Base-by-base conservation (phyloP, 139 green algal species). In the Microglena sp. region DNA sequence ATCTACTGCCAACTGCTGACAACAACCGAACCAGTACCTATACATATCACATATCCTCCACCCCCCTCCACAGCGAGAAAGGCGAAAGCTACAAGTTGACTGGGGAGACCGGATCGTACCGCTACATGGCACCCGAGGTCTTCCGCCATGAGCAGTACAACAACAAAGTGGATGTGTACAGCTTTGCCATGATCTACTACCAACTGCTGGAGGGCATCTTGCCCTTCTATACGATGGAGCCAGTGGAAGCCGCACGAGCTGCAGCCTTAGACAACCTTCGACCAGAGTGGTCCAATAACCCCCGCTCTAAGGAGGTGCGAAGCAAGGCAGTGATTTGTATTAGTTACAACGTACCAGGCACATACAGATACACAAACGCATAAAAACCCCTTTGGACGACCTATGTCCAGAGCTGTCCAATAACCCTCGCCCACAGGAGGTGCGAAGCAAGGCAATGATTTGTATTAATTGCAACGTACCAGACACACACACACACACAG, bases 111-210 rank as follows among this genome's bases (percentile, higher is more conserved):
- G 26, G 11, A n/a, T 59, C 21, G 50, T 59, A 59, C 50, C 30
- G 3, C 65, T 90, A 83, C 79, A 88, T 90, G 84, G 79, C 84
- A 1, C 84, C 84, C 0, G 84, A 90, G 72, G 79, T 87, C 33
- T 90, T 88, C 65, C 67, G 76, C 1, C 79, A 88, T 57, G 79
- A 90, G 73, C 75, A 60, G 27, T 90, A 90, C 77, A 90, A 90
- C 73, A 84, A 77, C 67, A 82, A 81, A 60, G 85, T 87, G n/a
- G 87, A 94, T 68, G 78, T 94, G 36, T 86, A 86, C 60, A 70
- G 62, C 27, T 86, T 78, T 29, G 74, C 68, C 30, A 80, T 83
- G 72, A 75, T 80, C 46, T 68, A 45, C 45, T 80, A 80, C 54
- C 61, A 76, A 55, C 66, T 76, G 45, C 69, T 76, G 29, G 73